Evolutionary conservation across 176 grass and related monocot genomes (phyloP).

Genomic region (Paspalum vaginatum): DNA sequence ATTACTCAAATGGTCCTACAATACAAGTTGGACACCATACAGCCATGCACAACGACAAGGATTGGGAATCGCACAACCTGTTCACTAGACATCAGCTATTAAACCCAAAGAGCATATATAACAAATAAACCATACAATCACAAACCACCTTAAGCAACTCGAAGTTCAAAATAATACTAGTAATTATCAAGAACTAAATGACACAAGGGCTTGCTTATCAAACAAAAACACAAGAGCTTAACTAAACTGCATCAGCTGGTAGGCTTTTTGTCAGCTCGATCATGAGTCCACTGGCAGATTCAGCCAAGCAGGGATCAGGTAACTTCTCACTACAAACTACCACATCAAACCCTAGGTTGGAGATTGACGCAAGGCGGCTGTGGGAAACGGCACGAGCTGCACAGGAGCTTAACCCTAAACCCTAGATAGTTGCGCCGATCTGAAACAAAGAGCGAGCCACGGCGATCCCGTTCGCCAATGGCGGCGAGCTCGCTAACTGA

Average conservation of each 20-base stretch:
- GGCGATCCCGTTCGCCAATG: background rate
- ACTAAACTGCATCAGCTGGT: background rate
- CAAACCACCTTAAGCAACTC: background rate
- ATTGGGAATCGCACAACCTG: background rate
- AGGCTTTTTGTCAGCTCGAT: background rate
- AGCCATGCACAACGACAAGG: background rate
- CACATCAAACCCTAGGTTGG: slow-evolving; percentile 33
- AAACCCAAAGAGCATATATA: slow-evolving; percentile 5
- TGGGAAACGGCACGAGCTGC: background rate
- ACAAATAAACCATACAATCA: background rate
- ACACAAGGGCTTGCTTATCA: no score
- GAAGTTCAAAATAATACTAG: background rate
- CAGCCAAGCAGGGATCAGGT: background rate
- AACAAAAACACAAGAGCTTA: background rate
- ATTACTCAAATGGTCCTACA: background rate
- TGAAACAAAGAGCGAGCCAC: background rate
- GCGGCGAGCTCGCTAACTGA: background rate
- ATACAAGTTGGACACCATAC: background rate
- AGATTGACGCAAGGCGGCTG: background rate
- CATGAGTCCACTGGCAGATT: background rate
- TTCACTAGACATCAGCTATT: background rate
- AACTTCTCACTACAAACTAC: background rate
- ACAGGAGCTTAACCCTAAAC: background rate
- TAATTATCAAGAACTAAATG: background rate
- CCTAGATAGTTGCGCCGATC: background rate